Evolutionary conservation across 2,329 filamentous ascomycete genomes (phyloP).

Genomic region (Aschersonia sp.): DNA sequence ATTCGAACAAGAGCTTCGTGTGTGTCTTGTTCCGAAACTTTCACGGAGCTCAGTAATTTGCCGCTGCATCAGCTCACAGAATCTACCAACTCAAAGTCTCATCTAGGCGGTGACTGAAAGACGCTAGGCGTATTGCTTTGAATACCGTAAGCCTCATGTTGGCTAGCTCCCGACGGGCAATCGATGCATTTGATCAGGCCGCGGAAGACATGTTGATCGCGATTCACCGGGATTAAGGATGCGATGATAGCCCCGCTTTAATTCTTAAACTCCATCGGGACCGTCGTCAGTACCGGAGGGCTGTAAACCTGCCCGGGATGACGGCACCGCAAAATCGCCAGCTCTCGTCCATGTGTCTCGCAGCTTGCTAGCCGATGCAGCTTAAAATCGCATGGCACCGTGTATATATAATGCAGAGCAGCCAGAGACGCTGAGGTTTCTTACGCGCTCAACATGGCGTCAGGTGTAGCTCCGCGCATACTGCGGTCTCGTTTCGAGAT

Average conservation of each 20-base stretch:
- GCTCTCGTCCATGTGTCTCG: not conserved
- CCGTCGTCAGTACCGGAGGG: not conserved
- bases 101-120: no score
- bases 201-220: no score
- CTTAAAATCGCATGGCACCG: not conserved
- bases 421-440: constrained; percentile 5
- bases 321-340: not conserved
- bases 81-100: no score
- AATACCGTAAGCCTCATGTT: no score
- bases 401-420: constrained; percentile 15
- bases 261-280: not conserved
- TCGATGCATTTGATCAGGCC: no score
- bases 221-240: no score
- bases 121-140: no score
- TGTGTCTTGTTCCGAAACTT: no score
- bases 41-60: no score
- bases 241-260: not conserved
- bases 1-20: no score
- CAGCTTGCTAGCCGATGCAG: not conserved
- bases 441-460: constrained; percentile 26
- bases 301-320: not conserved
- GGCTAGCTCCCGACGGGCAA: no score
- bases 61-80: no score
- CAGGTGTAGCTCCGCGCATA: constrained; percentile 33
- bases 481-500: constrained; percentile 30